Base-by-base conservation (phyloP, 495 filamentous ascomycete species). In the Xylaria acuta region DNA sequence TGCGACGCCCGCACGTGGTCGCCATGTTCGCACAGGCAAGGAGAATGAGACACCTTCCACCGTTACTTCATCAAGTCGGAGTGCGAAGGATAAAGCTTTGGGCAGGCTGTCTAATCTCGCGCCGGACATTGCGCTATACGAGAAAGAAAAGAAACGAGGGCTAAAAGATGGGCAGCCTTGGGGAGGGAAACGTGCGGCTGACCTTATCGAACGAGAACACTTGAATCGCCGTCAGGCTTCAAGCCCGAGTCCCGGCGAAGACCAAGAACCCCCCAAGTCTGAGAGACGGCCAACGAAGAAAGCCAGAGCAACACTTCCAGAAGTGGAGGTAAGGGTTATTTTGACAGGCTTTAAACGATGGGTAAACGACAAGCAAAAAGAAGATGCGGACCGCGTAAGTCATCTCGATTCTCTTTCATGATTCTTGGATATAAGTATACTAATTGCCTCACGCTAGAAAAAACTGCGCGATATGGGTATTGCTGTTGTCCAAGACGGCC, bases 391-490 rank as follows among this genome's bases (percentile, higher is more conserved):
- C 65, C 90, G 90, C 84, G 94, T 97, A 85, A 80, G 90, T 84
- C 58, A 12, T 68, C 43, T 96, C 84, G 78, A 88, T 83, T 64
- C 5, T 64, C 41, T 22, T n/a, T 12, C 12, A 45, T 27, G 25
- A 22, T 43, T 64, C 12, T 38, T 34, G 12, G 25, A 43, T 40
- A 34, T 72, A 67, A 75, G 67, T 59, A 66, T 67, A 56, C 76
- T 84, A 78, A 81, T 71, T 25, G 49, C 36, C 56, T 63, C 25
- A 76, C 75, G 27, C 34, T 16, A 97, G 93, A 91, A 87, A 81
- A 91, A 92, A 81, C 86, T 99, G 65, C 91, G 94, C 75, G 88
- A 91, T 4, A 83, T 98, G 25, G 97, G 97, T 36, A 92, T 99
- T 67, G 84, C 90, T 75, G 88, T 97, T 1, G 90, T 93, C 32